Evolutionary conservation across 805 yeast species (phyloP), one percentile per base, ranked within the genome.

Genomic region (Debaryomyces castellii): DNA sequence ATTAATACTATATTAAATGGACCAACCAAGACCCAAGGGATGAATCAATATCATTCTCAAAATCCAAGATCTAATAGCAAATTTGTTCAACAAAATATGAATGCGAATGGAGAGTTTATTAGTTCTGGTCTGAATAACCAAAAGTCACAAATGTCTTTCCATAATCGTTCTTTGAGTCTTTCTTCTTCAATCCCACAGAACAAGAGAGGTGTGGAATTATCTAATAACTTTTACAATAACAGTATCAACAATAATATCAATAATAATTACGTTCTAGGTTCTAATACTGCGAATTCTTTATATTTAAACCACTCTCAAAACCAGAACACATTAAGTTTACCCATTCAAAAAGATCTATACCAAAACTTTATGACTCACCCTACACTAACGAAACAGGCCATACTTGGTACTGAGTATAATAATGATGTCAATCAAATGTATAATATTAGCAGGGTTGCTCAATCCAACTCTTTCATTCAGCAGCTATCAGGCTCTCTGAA

Each of bases 1-100:
- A 75, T 81, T 49, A 68, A 72, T 50, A 53, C 67, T 21, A 66
- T 78, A 36, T 62, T 73, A 46, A 65, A 62, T 43, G 67, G 60
- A n/a, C 28, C 43, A 12, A 30, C 32, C 5, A 45, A 30, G 28
- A 40, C 35, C 2, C 39, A 21, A 12, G 36, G 20, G 10, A 12
- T 20, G 9, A 35, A 3, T 36, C 39, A 17, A 12, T 42, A 28
- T 20, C 34, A 40, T 11, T 33, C 43, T 28, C 25, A 35, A 37
- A 38, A 22, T 17, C 36, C 22, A 40, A 39, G 43, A 27, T 37
- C 27, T 39, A 25, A 23, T 42, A 39, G 40, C 28, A 38, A 39
- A 50, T 36, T 47, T 11, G 33, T 40, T 37, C 49, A 42, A 28
- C 59, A 55, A 42, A 60, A 56, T 40, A 60, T 62, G 66, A 62